These are phyloP conservation scores for Cystobasidium pallidum DNA, from an alignment of 1,284 basidiomycete genomes.

Conservation along the genomic window DNA sequence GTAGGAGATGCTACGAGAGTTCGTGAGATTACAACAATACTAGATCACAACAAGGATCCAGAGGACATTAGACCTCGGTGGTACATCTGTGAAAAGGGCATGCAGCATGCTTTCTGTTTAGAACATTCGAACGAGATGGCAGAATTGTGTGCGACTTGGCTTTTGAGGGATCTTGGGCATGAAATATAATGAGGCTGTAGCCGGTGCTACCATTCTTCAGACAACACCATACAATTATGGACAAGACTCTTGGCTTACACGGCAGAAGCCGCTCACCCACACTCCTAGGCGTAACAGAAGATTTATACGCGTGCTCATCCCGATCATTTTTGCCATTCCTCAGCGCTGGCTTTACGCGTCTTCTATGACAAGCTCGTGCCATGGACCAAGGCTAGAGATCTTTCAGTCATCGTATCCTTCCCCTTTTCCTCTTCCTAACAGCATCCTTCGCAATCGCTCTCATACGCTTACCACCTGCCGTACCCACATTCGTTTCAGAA, in stretches of 20 bases:
- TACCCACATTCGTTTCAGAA: conserved; percentile 11
- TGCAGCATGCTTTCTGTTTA: conserved; percentile 44
- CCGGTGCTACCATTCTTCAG: neutral
- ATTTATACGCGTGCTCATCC: neutral
- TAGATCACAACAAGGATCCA: conserved; percentile 23
- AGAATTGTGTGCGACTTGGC: conserved; percentile 30
- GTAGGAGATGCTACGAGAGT: conserved; percentile 16
- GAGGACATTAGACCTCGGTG: conserved; percentile 12
- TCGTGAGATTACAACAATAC: neutral
- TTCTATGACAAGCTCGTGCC: conserved; percentile 12
- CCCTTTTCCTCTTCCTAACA: neutral
- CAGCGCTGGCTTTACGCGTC: conserved; percentile 3
- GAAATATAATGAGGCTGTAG: neutral
- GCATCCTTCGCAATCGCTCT: neutral
- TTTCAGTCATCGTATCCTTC: neutral
- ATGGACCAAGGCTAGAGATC: neutral
- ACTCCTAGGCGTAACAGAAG: neutral
- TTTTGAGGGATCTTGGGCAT: conserved; percentile 25
- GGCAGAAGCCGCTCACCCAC: neutral
- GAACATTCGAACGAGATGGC: conserved; percentile 38
- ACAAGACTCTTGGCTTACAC: neutral
- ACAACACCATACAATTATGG: too few relatives aligned
- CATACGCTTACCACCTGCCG: neutral
- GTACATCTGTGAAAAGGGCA: conserved; percentile 36
- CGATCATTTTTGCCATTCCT: conserved; percentile 3